Conservation (phyloP, 2,329 filamentous ascomycete species). For the Daldinia sp. region DNA sequence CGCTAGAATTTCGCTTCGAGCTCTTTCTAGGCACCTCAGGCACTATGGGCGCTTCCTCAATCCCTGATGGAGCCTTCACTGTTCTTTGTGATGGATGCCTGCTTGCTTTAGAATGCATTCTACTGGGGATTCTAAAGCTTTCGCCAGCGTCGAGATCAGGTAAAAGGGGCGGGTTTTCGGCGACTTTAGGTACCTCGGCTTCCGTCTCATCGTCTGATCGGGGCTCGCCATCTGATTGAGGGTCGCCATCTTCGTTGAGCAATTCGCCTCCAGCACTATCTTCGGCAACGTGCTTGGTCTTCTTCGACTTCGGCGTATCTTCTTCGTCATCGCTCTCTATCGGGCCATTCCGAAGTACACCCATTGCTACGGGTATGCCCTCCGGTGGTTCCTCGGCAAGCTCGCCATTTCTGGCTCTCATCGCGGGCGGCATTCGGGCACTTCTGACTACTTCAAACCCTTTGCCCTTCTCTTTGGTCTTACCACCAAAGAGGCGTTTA, state of each 20-base stretch:
- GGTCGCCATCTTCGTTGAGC: constrained; percentile 57
- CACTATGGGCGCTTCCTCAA: constrained; percentile 53
- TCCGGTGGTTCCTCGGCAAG: constrained; percentile 73
- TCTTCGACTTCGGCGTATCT: constrained; percentile 48
- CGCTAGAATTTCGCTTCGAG: constrained; percentile 67
- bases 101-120: constrained; percentile 67
- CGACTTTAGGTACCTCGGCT: constrained; percentile 51
- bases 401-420: constrained; percentile 64
- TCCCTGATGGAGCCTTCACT: constrained; percentile 42
- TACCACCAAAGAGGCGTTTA: constrained; percentile 78
- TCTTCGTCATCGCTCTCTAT: constrained; percentile 71
- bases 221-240: constrained; percentile 57
- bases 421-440: constrained; percentile 81
- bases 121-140: constrained; percentile 69
- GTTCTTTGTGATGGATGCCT: constrained; percentile 51
- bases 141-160: constrained; percentile 67
- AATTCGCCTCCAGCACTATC: constrained; percentile 51
- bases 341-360: constrained; percentile 65
- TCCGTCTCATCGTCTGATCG: constrained; percentile 53
- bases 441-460: constrained; percentile 97
- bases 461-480: constrained; percentile 93
- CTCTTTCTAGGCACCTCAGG: constrained; percentile 76
- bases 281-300: constrained; percentile 43
- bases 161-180: constrained; percentile 63
- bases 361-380: constrained; percentile 71